A percentile compares a stretch with the other conserved stretches of the same genome.
These are phyloP conservation scores for Boletus reticuloceps DNA, from an alignment of 768 basidiomycete genomes.

Conservation along the genomic window DNA sequence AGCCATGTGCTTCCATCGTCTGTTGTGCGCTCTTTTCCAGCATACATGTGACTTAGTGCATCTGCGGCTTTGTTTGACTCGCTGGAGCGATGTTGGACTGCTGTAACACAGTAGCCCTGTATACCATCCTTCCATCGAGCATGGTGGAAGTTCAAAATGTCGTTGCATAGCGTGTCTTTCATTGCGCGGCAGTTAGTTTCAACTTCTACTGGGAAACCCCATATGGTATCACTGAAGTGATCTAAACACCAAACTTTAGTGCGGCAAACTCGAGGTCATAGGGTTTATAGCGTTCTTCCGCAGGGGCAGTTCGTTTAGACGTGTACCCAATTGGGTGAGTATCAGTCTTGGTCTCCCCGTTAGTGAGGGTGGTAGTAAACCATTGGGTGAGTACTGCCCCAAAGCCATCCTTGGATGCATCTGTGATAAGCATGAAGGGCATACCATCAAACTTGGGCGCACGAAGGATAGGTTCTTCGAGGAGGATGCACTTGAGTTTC, in stretches of 20 bases:
- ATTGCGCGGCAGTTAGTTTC: conserved; percentile 28
- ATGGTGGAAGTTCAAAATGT: conserved; percentile 9
- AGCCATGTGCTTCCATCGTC: conserved; percentile 33
- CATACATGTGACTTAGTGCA: conserved; percentile 21
- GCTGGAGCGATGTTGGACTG: conserved; percentile 18
- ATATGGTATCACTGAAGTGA: conserved; percentile 31
- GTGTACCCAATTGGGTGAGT: conserved; percentile 15
- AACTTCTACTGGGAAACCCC: conserved; percentile 30
- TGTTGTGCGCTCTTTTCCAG: background rate
- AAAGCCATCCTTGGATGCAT: conserved; percentile 34
- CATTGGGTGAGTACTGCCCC: conserved; percentile 32
- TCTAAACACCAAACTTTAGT: conserved; percentile 33
- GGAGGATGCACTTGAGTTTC: conserved; percentile 29
- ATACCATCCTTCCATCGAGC: conserved; percentile 30
- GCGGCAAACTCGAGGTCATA: conserved; percentile 37
- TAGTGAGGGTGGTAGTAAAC: background rate
- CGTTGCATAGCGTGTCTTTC: conserved; percentile 20
- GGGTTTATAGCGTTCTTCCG: conserved; percentile 33
- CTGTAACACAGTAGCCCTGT: conserved; percentile 12
- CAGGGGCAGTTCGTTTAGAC: conserved; percentile 32
- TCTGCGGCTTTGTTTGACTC: conserved; percentile 29
- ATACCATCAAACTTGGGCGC: conserved; percentile 32
- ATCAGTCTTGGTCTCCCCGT: background rate
- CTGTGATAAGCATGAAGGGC: conserved; percentile 37
- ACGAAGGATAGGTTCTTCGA: background rate